A percentile compares a stretch with the other conserved stretches of the same genome.
These are phyloP conservation scores for Hemileccinum rubropunctum DNA, from an alignment of 768 basidiomycete genomes.

Conservation along the genomic window DNA sequence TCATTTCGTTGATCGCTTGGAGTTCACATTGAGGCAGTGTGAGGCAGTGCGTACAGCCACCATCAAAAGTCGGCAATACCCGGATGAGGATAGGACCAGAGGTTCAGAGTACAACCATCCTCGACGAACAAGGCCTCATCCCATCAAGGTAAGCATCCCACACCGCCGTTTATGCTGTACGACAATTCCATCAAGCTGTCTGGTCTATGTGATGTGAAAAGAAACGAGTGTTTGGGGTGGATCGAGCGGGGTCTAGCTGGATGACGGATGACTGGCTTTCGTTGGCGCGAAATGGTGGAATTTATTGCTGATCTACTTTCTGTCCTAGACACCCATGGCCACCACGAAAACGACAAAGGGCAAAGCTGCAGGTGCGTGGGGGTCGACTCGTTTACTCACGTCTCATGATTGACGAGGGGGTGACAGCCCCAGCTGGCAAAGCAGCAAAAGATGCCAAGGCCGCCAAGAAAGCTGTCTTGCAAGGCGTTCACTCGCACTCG, in stretches of 20 bases:
- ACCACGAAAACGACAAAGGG: constrained; percentile 66
- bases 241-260: constrained; percentile 17
- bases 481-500: constrained; percentile 74
- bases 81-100: constrained; percentile 7
- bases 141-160: constrained; percentile 26
- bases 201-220: neutral
- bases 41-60: too few species aligned
- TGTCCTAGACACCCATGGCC: constrained; percentile 49
- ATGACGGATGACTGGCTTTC: constrained; percentile 4
- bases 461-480: constrained; percentile 95
- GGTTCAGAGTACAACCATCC: constrained; percentile 4
- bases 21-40: too few species aligned
- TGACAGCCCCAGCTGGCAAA: constrained; percentile 26
- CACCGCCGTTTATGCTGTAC: neutral
- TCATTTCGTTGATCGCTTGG: too few species aligned
- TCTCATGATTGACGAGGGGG: neutral
- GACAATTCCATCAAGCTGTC: neutral
- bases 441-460: constrained; percentile 54
- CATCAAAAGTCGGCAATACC: constrained; percentile 19
- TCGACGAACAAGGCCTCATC: constrained; percentile 27
- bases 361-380: constrained; percentile 47
- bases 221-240: constrained; percentile 14
- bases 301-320: constrained; percentile 3
- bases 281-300: neutral
- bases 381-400: constrained; percentile 27